These are phyloP conservation scores for Ganoderma sinense DNA, from an alignment of 1,284 basidiomycete genomes.

Conservation along the genomic window DNA sequence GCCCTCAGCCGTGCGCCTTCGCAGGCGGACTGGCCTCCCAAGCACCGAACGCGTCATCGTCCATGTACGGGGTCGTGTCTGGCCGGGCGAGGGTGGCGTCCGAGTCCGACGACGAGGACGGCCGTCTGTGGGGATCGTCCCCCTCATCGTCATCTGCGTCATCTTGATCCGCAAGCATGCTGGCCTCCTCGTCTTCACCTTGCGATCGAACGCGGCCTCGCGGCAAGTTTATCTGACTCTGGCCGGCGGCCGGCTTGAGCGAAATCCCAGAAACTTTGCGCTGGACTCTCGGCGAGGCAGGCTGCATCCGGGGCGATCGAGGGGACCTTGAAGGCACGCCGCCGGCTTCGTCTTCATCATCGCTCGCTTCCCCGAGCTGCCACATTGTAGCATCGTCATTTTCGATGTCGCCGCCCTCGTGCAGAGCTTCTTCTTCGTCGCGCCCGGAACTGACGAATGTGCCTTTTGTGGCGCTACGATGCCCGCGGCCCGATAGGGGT, in stretches of 20 bases:
- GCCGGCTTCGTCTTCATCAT: conserved; percentile 55
- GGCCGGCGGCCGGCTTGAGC: conserved; percentile 12
- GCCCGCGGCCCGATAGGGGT: conserved; percentile 24
- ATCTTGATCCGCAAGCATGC: conserved; percentile 34
- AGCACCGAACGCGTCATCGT: conserved; percentile 39
- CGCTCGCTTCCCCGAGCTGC: conserved; percentile 72
- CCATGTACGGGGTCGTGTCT: conserved; percentile 31
- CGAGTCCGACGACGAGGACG: conserved; percentile 48
- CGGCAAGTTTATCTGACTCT: conserved; percentile 19
- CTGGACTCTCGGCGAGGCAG: conserved; percentile 12
- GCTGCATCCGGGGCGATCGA: conserved; percentile 16
- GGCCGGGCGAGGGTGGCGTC: conserved; percentile 46
- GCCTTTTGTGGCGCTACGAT: conserved; percentile 25
- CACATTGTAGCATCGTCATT: conserved; percentile 60
- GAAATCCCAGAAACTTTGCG: conserved; percentile 21
- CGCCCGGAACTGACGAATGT: conserved; percentile 26
- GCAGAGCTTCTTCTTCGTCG: conserved; percentile 48
- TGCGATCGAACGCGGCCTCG: conserved; percentile 10
- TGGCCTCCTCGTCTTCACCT: conserved; percentile 35
- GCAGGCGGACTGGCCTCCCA: conserved; percentile 29
- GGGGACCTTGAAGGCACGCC: conserved; percentile 12
- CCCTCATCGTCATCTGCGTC: conserved; percentile 38
- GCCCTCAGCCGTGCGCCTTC: conserved; percentile 8
- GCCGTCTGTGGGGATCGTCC: conserved; percentile 29
- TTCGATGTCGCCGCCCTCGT: conserved; percentile 41